Conservation (phyloP, 257 asterid genomes). For the Solanum pinnatisectum region DNA sequence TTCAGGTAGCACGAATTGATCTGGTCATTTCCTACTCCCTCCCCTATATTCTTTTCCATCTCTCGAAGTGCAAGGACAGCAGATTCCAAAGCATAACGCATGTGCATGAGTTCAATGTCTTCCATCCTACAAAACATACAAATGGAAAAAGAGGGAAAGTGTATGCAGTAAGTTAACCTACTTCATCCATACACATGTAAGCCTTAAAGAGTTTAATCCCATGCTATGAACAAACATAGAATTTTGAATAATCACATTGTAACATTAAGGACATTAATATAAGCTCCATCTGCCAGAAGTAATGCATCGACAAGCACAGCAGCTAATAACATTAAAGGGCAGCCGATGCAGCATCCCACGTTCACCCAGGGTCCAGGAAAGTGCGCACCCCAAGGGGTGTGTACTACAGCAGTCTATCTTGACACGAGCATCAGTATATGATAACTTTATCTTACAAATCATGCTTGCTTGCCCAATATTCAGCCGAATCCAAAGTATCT, state of each 20-base stretch:
- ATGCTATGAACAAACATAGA: not conserved
- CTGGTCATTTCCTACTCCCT: conserved; percentile 40
- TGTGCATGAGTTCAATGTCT: conserved; percentile 93
- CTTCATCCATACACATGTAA: not conserved
- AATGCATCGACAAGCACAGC: not conserved
- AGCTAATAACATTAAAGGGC: not conserved
- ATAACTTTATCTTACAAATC: not conserved
- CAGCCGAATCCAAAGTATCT: not conserved
- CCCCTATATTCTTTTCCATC: conserved; percentile 57
- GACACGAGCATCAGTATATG: not conserved
- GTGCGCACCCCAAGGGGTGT: not conserved
- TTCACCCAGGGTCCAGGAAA: not conserved
- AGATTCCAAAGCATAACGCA: conserved; percentile 95
- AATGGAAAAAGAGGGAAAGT: conserved; percentile 5
- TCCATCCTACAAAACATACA: conserved; percentile 63
- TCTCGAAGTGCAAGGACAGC: conserved; percentile 76
- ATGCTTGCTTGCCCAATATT: not conserved
- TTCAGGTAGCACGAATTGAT: conserved; percentile 38
- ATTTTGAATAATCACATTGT: not conserved
- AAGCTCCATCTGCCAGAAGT: not conserved
- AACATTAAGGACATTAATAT: not conserved
- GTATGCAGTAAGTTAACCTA: not conserved
- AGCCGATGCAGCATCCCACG: not conserved
- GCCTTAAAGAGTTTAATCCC: not conserved
- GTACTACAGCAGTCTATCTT: not conserved